A percentile compares a stretch with the other conserved stretches of the same genome.
These are phyloP conservation scores for Prunella vulgaris DNA, from an alignment of 257 asterid genomes.

Conservation along the genomic window DNA sequence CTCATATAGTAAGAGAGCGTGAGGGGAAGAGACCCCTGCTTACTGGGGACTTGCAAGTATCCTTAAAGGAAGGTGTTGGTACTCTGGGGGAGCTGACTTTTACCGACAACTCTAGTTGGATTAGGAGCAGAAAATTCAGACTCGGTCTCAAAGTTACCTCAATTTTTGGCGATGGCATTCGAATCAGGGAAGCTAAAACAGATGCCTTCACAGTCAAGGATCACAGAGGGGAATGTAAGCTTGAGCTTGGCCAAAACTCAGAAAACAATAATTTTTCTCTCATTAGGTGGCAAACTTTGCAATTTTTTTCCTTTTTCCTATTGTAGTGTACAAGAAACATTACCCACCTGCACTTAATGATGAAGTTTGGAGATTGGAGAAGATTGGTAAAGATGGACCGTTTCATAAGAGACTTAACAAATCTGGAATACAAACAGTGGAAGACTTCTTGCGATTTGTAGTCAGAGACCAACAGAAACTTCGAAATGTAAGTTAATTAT, in stretches of 20 bases:
- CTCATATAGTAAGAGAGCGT: constrained; percentile 83
- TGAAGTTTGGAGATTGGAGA: constrained; percentile 98
- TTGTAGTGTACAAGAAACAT: constrained; percentile 92
- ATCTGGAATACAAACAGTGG: constrained; percentile 73
- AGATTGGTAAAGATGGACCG: constrained; percentile 96
- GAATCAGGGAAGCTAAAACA: constrained; percentile 89
- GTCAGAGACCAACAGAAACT: constrained; percentile 80
- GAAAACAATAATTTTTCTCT: neutral
- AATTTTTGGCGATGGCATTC: constrained; percentile 51
- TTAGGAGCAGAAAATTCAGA: constrained; percentile 90
- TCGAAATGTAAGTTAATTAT: constrained; percentile 52
- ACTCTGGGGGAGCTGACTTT: constrained; percentile 81
- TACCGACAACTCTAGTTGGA: constrained; percentile 99
- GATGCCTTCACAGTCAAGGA: constrained; percentile 97
- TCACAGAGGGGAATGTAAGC: constrained; percentile 98
- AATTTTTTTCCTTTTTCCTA: constrained; percentile 10
- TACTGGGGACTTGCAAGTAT: constrained; percentile 75
- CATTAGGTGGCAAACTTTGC: constrained; percentile 15
- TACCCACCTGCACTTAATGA: constrained; percentile 89
- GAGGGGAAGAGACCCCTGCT: constrained; percentile 96
- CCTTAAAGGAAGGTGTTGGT: constrained; percentile 83
- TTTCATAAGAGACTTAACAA: constrained; percentile 87
- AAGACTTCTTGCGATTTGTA: constrained; percentile 71
- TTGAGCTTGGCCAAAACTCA: constrained; percentile 4
- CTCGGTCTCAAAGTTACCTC: constrained; percentile 78